These are phyloP conservation scores for Volvox carteri DNA, from an alignment of 163 green algal species.

Conservation along the genomic window DNA sequence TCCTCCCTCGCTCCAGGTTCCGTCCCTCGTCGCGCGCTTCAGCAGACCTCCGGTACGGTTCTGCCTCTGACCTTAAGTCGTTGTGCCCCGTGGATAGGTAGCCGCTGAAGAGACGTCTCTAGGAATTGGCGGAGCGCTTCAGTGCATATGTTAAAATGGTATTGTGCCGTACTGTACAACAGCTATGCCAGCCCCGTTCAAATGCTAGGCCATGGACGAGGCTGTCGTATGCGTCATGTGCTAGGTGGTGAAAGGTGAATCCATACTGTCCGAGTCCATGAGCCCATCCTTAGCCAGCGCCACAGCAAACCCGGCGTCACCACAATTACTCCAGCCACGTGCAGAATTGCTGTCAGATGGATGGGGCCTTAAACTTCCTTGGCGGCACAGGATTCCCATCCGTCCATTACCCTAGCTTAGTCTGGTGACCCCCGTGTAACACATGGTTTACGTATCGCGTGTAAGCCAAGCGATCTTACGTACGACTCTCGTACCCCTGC, in stretches of 20 bases:
- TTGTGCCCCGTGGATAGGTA: neutral
- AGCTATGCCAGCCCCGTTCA: no score
- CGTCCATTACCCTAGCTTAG: no score
- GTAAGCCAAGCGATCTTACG: neutral
- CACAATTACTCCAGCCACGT: no score
- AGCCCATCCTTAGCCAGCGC: no score
- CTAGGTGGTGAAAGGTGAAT: no score
- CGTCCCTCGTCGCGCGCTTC: neutral
- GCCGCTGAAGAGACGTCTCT: no score
- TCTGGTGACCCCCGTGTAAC: no score
- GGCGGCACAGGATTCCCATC: neutral
- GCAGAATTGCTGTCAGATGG: neutral
- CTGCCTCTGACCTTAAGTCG: neutral
- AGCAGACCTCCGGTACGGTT: neutral
- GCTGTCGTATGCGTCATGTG: no score
- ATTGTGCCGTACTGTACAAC: neutral
- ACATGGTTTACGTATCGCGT: neutral
- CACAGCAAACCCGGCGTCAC: no score
- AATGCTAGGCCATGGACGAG: no score
- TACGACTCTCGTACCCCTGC: neutral
- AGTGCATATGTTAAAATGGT: neutral
- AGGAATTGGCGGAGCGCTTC: no score
- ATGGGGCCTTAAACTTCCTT: neutral
- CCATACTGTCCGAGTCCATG: no score
- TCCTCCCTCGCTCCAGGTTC: conserved; percentile 4